Base-by-base conservation (phyloP, 2,329 filamentous ascomycete genomes). In the Pleoardoris graminearum region DNA sequence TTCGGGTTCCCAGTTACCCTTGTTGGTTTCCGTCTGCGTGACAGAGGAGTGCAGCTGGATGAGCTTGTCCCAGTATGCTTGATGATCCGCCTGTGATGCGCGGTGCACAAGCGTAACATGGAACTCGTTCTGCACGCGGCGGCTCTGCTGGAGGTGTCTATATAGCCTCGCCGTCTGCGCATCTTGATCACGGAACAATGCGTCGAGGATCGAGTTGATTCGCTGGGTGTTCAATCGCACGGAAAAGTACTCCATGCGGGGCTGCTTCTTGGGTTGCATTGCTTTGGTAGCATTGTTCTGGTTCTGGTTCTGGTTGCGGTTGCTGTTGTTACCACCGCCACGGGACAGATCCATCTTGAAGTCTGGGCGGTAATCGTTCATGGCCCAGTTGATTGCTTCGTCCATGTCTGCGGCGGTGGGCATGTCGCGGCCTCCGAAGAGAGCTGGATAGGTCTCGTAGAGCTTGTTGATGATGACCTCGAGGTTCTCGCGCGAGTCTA, bases 21-120 rank as follows among this genome's bases (percentile, higher is more conserved):
- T 62, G 17, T 69, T 71, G 47, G 73, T 72, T 45, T 30, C 75
- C 57, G 64, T 61, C 16, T 59, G 55, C 39, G 68, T 58, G 53
- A 59, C 38, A 2, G 59, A 43, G 35, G 48, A 68, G 61, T 89
- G 84, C 1, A 89, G 74, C n/a, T 81, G 76, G 4, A 70, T 72
- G 62, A 97, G 93, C 50, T 80, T 82, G 48, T 87, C 76, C 94
- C 94, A 99, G 48, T 93, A 78, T 7, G 87, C 82, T 0, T 86
- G 82, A 58, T 86, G 74, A 25, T 86, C 75, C 35, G 79, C 78
- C 8, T 84, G 77, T 2, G 77, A 79, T 10, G 87, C 85, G 41
- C 87, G 86, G 73, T 99, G 94, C 71, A 97, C 91, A 33, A 99
- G 82, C 0, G 94, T 99, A 52, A 99, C 90, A 70, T 99, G 94